phyloP scores from a whole-genome alignment of 1,284 basidiomycete species.

The Limonomyces culmigenus region DNA sequence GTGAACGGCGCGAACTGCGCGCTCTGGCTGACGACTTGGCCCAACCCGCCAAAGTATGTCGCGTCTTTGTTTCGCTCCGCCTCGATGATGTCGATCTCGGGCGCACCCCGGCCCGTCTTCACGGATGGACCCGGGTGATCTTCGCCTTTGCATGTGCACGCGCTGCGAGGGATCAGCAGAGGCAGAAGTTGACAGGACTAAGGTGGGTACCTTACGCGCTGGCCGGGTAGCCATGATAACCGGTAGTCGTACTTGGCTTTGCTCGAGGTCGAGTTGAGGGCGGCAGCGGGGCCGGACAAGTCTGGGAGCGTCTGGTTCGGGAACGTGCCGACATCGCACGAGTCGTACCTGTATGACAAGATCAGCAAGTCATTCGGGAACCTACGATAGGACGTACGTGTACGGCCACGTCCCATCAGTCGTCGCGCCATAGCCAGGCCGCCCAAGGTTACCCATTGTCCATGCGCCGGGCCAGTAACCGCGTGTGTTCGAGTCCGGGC shows the following conservation, averaged over 20 bases:
- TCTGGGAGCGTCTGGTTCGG: slow-evolving; percentile 53
- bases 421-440: slow-evolving; percentile 69
- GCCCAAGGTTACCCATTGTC: slow-evolving; percentile 85
- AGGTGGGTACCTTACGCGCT: slow-evolving; percentile 23
- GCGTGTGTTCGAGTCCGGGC: slow-evolving; percentile 16
- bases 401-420: slow-evolving; percentile 74
- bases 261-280: slow-evolving; percentile 28
- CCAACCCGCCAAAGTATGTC: slow-evolving; percentile 14
- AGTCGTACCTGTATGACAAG: slow-evolving; percentile 54
- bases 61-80: slow-evolving; percentile 40
- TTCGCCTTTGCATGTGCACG: slow-evolving; percentile 67
- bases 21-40: slow-evolving; percentile 43
- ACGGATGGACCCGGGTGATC: slow-evolving; percentile 70
- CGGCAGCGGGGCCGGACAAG: slow-evolving; percentile 27
- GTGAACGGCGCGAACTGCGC: slow-evolving; percentile 55
- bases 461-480: slow-evolving; percentile 56
- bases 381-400: slow-evolving; percentile 12
- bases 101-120: slow-evolving; percentile 56
- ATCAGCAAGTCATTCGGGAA: slow-evolving; percentile 14
- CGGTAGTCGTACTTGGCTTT: slow-evolving; percentile 24
- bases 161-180: slow-evolving; percentile 11
- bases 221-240: slow-evolving; percentile 30
- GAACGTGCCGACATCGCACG: slow-evolving; percentile 74
- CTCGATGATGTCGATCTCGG: slow-evolving; percentile 78
- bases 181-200: neutral